Base-by-base conservation (phyloP, 768 basidiomycete genomes). In the Amanita exitialis region DNA sequence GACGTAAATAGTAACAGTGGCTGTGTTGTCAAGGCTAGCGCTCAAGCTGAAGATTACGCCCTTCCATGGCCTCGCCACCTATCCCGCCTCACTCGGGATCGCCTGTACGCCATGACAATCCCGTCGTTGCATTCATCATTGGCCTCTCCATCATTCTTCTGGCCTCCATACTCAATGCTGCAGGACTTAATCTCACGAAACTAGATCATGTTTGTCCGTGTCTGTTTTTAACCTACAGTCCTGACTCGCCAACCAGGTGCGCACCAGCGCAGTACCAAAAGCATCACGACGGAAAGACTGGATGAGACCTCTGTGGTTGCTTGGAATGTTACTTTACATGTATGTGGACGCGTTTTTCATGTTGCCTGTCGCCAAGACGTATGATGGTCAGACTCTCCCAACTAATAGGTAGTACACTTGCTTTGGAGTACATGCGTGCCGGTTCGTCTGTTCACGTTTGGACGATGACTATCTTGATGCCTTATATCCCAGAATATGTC, bases 271-370 rank as follows among this genome's bases (percentile, higher is more conserved):
- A 21, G 70, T 95, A 44, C 94, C 94, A 13, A 89, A 86, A 64
- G 66, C 80, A 35, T 77, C 82, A 9, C 75, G 92, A 32, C 75
- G 71, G 60, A 77, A 73, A 54, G 90, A 92, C 62, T 95, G 81
- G 78, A 67, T 84, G 65, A 77, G 94, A 30, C 88, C 90, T 0
- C 66, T 93, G 58, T 95, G 94, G 92, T 70, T 94, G 5, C 74
- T 92, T 3, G 93, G 93, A 55, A 96, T 96, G 83, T 61, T 86
- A 13, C 76, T 93, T n/a, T 98, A 98, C 66, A 91, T 96, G 49
- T 49, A 21, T 8, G 49, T 49, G 27, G 16, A 20, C 39, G 27
- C 41, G 15, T 55, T 25, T 20, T 15, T 18, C 23, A 16, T 45
- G 43, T 21, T 16, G 23, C 12, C 49, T 20, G 18, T 3, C 12